phyloP scores from a whole-genome alignment of 2,329 filamentous ascomycete genomes.

The Trichoderma asperellum region DNA sequence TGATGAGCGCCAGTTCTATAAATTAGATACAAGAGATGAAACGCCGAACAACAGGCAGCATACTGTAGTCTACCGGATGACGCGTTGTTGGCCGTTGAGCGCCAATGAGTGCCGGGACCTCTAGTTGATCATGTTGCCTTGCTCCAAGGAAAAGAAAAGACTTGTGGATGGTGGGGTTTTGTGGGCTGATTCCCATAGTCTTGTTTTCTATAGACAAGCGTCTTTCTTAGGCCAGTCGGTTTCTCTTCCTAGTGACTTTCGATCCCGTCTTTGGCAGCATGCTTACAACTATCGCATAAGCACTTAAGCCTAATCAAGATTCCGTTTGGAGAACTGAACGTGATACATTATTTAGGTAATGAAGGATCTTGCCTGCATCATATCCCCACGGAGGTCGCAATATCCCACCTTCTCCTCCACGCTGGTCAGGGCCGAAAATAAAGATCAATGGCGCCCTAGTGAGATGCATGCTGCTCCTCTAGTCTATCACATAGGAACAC shows the following conservation, averaged over 20 bases:
- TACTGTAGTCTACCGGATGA: background rate
- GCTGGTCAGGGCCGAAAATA: background rate
- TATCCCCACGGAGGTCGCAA: background rate
- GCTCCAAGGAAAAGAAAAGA: background rate
- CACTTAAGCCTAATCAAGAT: background rate
- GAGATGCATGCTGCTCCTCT: background rate
- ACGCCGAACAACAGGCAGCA: background rate
- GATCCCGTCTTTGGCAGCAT: slow-evolving; percentile 3
- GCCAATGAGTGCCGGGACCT: background rate
- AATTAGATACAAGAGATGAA: background rate
- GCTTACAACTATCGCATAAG: background rate
- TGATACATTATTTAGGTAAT: background rate
- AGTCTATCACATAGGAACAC: background rate
- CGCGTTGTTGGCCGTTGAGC: background rate
- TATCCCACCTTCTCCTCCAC: background rate
- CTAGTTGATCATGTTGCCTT: background rate
- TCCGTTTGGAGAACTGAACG: background rate
- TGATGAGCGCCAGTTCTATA: background rate
- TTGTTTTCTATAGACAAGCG: background rate
- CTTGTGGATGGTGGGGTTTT: background rate
- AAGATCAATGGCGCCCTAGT: background rate
- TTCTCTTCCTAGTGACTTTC: background rate
- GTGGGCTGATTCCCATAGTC: background rate
- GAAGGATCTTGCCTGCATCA: background rate
- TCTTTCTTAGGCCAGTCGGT: background rate